A percentile compares a stretch with the other conserved stretches of the same genome.
Conservation (phyloP, 116 monocot species). For the Papilionanthe hybrid region DNA sequence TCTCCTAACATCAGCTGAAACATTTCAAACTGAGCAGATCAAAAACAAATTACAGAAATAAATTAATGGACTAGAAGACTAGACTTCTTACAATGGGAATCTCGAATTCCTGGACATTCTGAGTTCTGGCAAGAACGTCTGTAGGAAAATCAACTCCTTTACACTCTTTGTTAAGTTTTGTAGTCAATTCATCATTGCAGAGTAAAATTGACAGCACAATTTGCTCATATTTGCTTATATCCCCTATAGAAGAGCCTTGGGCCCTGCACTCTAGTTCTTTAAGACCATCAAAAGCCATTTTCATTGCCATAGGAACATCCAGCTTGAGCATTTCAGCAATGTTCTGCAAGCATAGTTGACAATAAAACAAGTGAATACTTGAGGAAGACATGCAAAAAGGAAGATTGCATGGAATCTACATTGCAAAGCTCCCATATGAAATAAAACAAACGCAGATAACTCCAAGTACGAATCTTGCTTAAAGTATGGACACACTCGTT, state of each 20-base stretch:
- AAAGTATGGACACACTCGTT: too few relatives aligned
- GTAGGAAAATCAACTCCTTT: conserved; percentile 70
- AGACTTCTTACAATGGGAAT: conserved; percentile 66
- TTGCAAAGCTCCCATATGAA: too few relatives aligned
- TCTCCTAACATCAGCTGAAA: conserved; percentile 84
- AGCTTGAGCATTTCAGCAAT: conserved; percentile 84
- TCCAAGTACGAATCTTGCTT: too few relatives aligned
- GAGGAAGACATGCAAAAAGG: not conserved
- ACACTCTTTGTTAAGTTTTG: conserved; percentile 85
- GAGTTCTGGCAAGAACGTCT: conserved; percentile 74
- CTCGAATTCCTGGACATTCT: conserved; percentile 67
- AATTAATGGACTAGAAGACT: not conserved
- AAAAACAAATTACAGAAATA: conserved; percentile 2
- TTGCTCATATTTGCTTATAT: conserved; percentile 70
- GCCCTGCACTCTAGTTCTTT: conserved; percentile 68
- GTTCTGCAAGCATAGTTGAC: conserved; percentile 35
- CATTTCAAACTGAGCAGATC: conserved; percentile 9
- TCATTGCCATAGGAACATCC: conserved; percentile 94
- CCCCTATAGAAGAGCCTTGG: conserved; percentile 53
- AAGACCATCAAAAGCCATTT: conserved; percentile 80
- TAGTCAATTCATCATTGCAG: conserved; percentile 79
- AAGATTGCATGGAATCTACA: too few relatives aligned
- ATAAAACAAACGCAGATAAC: too few relatives aligned
- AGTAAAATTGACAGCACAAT: conserved; percentile 75
- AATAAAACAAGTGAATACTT: not conserved